Evolutionary conservation across 2,329 filamentous ascomycete species (phyloP).

Genomic region (Scorias spongiosa): DNA sequence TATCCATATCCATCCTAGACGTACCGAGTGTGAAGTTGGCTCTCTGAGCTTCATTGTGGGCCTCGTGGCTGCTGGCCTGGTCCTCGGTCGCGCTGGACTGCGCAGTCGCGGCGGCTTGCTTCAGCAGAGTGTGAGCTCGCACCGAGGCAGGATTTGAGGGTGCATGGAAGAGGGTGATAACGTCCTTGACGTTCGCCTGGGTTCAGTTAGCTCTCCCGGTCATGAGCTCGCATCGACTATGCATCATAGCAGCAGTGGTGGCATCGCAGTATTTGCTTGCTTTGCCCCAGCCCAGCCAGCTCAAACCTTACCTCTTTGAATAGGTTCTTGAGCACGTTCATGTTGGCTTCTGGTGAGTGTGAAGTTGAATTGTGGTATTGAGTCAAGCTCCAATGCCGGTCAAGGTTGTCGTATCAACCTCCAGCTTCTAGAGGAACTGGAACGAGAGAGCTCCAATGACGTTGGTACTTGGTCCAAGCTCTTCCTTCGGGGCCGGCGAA

Average conservation of each 20-base stretch:
- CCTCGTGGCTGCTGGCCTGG: conserved; percentile 51
- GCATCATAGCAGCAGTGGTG: conserved; percentile 2
- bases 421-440: background rate
- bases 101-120: conserved; percentile 60
- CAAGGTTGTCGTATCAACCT: background rate
- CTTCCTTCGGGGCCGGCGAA: background rate
- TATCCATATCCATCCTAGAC: conserved; percentile 3
- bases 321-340: conserved; percentile 31
- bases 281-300: background rate
- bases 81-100: conserved; percentile 54
- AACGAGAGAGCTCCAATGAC: background rate
- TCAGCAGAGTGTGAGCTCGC: conserved; percentile 60
- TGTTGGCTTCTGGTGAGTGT: conserved; percentile 5
- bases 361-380: background rate
- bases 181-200: conserved; percentile 46
- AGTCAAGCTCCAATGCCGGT: background rate
- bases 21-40: conserved; percentile 61
- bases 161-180: conserved; percentile 92
- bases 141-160: conserved; percentile 57
- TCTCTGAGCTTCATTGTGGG: conserved; percentile 43
- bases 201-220: background rate
- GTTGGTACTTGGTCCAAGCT: background rate
- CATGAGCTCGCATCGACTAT: background rate
- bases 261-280: background rate
- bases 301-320: conserved; percentile 29